These are phyloP conservation scores for Chaetomium sp. DNA, from an alignment of 2,329 filamentous ascomycete genomes.

Conservation along the genomic window DNA sequence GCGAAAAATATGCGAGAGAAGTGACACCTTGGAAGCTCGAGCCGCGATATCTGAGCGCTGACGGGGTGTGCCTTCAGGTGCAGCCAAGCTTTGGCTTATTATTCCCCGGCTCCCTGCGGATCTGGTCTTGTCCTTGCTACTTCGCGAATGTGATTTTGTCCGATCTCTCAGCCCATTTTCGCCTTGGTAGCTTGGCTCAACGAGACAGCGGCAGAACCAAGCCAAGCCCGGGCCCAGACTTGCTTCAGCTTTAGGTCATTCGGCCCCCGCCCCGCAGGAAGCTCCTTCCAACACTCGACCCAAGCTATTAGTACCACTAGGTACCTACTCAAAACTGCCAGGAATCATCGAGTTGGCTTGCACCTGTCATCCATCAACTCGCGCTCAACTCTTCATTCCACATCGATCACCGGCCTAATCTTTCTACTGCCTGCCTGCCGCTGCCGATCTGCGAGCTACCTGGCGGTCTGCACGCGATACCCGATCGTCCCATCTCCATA, in stretches of 20 bases:
- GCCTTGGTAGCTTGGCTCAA: neutral
- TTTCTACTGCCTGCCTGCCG: neutral
- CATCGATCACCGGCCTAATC: neutral
- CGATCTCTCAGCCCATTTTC: neutral
- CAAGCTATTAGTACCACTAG: neutral
- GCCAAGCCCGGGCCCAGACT: neutral
- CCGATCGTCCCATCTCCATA: too few relatives aligned
- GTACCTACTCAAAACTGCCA: neutral
- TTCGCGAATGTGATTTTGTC: constrained; percentile 2
- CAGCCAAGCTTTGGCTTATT: constrained; percentile 27
- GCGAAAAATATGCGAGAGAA: constrained; percentile 29
- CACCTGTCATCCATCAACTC: neutral
- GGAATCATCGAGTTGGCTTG: neutral
- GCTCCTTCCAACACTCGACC: constrained; percentile 12
- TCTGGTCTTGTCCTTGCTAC: constrained; percentile 7
- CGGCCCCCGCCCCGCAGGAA: constrained; percentile 8
- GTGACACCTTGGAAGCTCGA: constrained; percentile 24
- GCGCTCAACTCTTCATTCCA: neutral
- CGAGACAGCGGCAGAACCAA: neutral
- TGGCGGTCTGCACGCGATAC: neutral
- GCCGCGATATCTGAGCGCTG: constrained; percentile 20
- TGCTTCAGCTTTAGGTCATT: neutral
- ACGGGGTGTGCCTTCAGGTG: constrained; percentile 4
- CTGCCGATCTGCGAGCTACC: neutral
- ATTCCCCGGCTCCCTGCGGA: constrained; percentile 18